Conservation (phyloP, 2,329 filamentous ascomycete genomes). For the Fusarium sp. region DNA sequence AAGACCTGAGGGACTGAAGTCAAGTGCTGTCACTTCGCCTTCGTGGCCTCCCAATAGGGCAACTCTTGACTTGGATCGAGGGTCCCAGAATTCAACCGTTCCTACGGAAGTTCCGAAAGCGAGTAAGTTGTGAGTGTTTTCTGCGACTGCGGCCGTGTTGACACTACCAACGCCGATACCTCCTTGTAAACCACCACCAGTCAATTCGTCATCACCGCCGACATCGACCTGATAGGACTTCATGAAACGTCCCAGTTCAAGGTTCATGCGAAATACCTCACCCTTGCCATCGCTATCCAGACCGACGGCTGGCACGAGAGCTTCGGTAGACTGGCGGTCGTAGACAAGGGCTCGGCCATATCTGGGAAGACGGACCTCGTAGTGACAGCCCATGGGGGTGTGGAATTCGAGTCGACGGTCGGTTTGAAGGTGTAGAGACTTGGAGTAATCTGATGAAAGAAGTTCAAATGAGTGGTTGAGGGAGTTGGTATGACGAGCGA, state of each 20-base stretch:
- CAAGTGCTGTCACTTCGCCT: slow-evolving; percentile 85
- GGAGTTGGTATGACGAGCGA: slow-evolving; percentile 88
- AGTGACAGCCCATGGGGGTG: slow-evolving; percentile 87
- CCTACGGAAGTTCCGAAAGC: slow-evolving; percentile 95
- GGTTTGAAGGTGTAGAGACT: slow-evolving; percentile 92
- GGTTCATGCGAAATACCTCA: slow-evolving; percentile 92
- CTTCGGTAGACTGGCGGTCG: slow-evolving; percentile 84
- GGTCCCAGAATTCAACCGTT: slow-evolving; percentile 98
- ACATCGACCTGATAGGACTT: slow-evolving; percentile 93
- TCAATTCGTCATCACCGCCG: slow-evolving; percentile 81
- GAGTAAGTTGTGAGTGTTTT: slow-evolving; percentile 88
- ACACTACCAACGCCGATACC: slow-evolving; percentile 88
- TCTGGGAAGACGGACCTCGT: slow-evolving; percentile 88
- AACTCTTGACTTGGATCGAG: slow-evolving; percentile 83
- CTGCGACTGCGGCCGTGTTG: slow-evolving; percentile 88
- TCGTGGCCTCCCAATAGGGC: slow-evolving; percentile 79
- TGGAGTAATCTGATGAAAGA: slow-evolving; percentile 91
- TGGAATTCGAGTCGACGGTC: slow-evolving; percentile 95
- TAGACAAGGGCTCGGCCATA: slow-evolving; percentile 94
- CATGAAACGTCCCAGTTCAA: slow-evolving; percentile 94
- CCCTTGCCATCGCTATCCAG: slow-evolving; percentile 87
- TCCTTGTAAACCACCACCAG: slow-evolving; percentile 84
- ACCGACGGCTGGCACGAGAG: slow-evolving; percentile 87
- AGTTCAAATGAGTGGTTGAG: slow-evolving; percentile 93
- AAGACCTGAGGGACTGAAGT: slow-evolving; percentile 87